Evolutionary conservation across 441 rosid genomes (phyloP).

Genomic region (Brassica balearica): DNA sequence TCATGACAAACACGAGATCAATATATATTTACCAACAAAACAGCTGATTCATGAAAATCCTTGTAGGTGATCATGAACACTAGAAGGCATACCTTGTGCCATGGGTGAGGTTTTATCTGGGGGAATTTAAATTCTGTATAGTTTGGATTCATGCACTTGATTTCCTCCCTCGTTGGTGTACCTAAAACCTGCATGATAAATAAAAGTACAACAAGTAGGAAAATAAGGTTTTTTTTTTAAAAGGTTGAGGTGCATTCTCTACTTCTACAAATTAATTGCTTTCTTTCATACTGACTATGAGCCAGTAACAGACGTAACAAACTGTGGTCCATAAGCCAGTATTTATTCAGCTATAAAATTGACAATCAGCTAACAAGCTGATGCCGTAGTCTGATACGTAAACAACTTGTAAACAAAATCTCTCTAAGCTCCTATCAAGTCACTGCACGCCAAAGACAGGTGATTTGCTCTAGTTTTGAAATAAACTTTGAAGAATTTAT

Average conservation of each 20-base stretch:
- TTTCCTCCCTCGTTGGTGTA: conserved; percentile 99
- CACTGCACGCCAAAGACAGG: background rate
- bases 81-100: conserved; percentile 84
- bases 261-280: conserved; percentile 17
- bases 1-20: conserved; percentile 19
- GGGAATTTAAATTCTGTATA: conserved; percentile 98
- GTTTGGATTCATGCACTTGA: conserved; percentile 99
- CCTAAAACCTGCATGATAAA: conserved; percentile 79
- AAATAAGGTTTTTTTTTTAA: conserved; percentile 1
- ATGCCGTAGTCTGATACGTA: conserved; percentile 3
- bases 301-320: conserved; percentile 3
- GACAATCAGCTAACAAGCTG: conserved; percentile 18
- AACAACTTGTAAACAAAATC: background rate
- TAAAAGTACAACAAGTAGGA: conserved; percentile 16
- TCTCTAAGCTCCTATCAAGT: background rate
- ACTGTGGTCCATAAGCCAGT: conserved; percentile 9
- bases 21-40: conserved; percentile 7
- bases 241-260: conserved; percentile 17
- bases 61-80: conserved; percentile 10
- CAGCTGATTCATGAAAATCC: conserved; percentile 14
- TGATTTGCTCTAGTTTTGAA: conserved; percentile 13
- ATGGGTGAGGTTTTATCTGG: conserved; percentile 99
- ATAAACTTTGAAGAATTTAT: background rate
- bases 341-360: conserved; percentile 18
- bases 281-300: conserved; percentile 5